Base-by-base conservation (phyloP, 2,329 filamentous ascomycete genomes). In the Fusarium anthophilum region DNA sequence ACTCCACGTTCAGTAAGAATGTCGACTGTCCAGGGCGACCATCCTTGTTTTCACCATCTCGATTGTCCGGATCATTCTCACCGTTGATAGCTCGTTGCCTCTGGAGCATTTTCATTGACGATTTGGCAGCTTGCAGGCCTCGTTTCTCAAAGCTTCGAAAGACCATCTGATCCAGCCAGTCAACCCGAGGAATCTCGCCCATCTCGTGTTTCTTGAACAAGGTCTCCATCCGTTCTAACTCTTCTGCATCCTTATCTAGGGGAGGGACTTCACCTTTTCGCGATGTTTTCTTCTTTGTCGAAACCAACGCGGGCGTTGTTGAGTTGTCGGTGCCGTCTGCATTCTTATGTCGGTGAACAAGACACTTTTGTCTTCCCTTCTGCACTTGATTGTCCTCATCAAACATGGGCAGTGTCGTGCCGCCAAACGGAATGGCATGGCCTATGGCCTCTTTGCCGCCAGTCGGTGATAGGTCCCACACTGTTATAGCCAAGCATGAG, bases 191-290 rank as follows among this genome's bases (percentile, higher is more conserved):
- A 32, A 99, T 96, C 81, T 99, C 96, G 24, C 95, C 95, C 93
- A 98, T 97, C 80, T 99, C 97, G 80, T 98, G 96, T 83, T 98
- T 97, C 84, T 99, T 99, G 80, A 99, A 93, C 28, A 98, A 83
- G 61, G 91, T 92, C 79, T 98, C 95, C 76, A 99, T 89, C 24
- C 96, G 89, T 77, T 98, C 95, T 70, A 98, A 88, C 82, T 99
- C 96, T 60, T 94, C 91, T n/a, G 85, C 85, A 68, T 97, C 91
- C 76, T 92, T 92, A 65, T 93, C 91, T n/a, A 90, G 84, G 1
- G 85, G 81, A 5, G 87, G 84, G 3, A 87, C 83, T 3, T 84
- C 84, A 10, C 85, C 86, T 45, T 86, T 88, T 63, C 84, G 87
- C 6, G 85, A 83, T 57, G 88, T 85, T 60, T 84, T 88, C 66